Evolutionary conservation across 306 rosid genomes (phyloP).

Genomic region (Vigna reflexopilosa): DNA sequence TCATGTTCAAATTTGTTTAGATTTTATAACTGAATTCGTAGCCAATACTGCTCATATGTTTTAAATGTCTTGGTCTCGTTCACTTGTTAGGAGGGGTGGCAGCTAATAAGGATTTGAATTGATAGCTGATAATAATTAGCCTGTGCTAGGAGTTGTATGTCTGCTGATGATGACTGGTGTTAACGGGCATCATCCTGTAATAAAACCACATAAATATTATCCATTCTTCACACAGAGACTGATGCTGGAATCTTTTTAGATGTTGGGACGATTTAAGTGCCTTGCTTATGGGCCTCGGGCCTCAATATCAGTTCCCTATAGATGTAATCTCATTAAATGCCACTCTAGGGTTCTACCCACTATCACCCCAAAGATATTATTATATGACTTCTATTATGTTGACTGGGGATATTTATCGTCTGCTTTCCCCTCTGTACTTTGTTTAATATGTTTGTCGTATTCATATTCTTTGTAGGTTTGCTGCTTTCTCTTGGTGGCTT

Average conservation of each 20-base stretch:
- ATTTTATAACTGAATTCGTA: background rate
- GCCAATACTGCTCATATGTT: background rate
- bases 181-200: conserved; percentile 5
- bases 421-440: conserved; percentile 5
- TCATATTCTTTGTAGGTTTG: conserved; percentile 68
- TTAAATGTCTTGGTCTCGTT: conserved; percentile 17
- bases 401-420: conserved; percentile 13
- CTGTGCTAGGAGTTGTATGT: conserved; percentile 5
- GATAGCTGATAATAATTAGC: conserved; percentile 2
- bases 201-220: background rate
- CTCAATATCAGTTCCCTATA: background rate
- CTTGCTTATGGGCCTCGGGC: background rate
- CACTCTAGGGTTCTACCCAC: too few relatives aligned
- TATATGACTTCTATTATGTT: conserved; percentile 27
- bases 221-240: background rate
- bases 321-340: conserved; percentile 12
- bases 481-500: conserved; percentile 88
- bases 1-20: background rate
- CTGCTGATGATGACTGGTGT: background rate
- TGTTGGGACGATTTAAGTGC: conserved; percentile 14
- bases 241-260: conserved; percentile 14
- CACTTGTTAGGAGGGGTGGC: background rate
- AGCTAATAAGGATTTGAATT: background rate
- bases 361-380: background rate
- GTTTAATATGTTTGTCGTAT: conserved; percentile 41